Conservation (phyloP, 441 rosid genomes). For the Biscutella laevigata region DNA sequence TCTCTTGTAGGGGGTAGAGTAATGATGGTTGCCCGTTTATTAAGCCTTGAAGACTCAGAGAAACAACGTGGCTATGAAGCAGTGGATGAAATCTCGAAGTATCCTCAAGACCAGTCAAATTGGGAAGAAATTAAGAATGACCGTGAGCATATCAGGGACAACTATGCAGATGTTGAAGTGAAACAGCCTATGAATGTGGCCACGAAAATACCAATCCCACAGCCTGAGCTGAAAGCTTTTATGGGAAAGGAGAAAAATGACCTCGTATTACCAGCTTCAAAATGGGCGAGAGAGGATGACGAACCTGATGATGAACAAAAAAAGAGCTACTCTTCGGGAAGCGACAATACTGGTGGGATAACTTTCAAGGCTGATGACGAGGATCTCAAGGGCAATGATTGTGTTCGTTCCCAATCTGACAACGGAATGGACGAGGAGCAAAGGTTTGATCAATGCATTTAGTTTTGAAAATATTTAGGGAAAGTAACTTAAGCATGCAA, state of each 20-base stretch:
- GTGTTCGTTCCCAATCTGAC: conserved; percentile 45
- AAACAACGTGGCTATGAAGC: conserved; percentile 80
- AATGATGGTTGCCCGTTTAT: conserved; percentile 86
- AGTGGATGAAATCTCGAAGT: conserved; percentile 69
- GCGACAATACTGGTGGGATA: conserved; percentile 71
- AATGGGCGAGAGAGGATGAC: conserved; percentile 95
- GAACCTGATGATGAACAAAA: conserved; percentile 81
- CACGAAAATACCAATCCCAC: conserved; percentile 48
- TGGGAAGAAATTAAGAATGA: conserved; percentile 48
- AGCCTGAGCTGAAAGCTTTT: conserved; percentile 59
- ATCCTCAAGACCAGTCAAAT: conserved; percentile 40
- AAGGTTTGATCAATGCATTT: conserved; percentile 39
- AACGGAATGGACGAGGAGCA: conserved; percentile 78
- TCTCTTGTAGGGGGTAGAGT: conserved; percentile 98
- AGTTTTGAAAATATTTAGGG: background rate
- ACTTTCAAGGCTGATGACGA: conserved; percentile 49
- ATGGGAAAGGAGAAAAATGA: conserved; percentile 64
- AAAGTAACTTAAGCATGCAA: background rate
- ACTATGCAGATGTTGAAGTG: conserved; percentile 42
- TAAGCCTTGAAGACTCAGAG: conserved; percentile 94
- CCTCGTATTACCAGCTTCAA: conserved; percentile 78
- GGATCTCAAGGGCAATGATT: conserved; percentile 45
- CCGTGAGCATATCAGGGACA: conserved; percentile 37
- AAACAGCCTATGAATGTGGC: conserved; percentile 37
- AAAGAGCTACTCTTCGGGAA: conserved; percentile 85